Percentiles rank a stretch among this genome's conserved stretches.
These are phyloP conservation scores for Backusella psychrophila DNA, from an alignment of 192 early-diverging fungal species.

Conservation along the genomic window DNA sequence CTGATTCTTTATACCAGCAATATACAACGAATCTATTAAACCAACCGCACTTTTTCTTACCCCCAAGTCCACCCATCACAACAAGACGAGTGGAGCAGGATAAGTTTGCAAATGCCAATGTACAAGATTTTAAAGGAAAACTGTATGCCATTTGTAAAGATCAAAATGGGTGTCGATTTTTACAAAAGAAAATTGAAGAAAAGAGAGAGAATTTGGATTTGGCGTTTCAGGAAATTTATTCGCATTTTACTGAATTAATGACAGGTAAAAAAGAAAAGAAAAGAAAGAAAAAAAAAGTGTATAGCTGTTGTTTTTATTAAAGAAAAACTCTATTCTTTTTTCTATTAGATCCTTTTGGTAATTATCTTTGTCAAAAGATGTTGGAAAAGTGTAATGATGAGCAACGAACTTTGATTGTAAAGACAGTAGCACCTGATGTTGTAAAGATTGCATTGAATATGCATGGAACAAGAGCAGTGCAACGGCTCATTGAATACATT, in stretches of 20 bases:
- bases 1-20: conserved; percentile 9
- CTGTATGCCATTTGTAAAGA: conserved; percentile 83
- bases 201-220: conserved; percentile 51
- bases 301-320: not conserved
- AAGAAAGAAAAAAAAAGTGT: not conserved
- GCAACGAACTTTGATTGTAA: conserved; percentile 74
- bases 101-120: conserved; percentile 59
- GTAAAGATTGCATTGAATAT: conserved; percentile 82
- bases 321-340: not conserved
- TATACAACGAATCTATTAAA: not conserved
- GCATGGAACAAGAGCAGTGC: conserved; percentile 89
- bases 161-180: conserved; percentile 83
- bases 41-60: not conserved
- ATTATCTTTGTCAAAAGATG: conserved; percentile 88
- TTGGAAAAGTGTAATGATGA: conserved; percentile 75
- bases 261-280: conserved; percentile 48
- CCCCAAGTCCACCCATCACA: conserved; percentile 14
- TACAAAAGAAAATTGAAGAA: conserved; percentile 87
- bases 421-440: conserved; percentile 67
- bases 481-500: conserved; percentile 84
- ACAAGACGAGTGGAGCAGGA: conserved; percentile 31
- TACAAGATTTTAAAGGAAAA: conserved; percentile 72
- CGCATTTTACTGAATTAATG: conserved; percentile 77
- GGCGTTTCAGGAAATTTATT: conserved; percentile 75
- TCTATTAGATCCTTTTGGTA: conserved; percentile 80